Base-by-base conservation (phyloP, 352 stramenopile genomes). In the Globisporangium heterothallicum region DNA sequence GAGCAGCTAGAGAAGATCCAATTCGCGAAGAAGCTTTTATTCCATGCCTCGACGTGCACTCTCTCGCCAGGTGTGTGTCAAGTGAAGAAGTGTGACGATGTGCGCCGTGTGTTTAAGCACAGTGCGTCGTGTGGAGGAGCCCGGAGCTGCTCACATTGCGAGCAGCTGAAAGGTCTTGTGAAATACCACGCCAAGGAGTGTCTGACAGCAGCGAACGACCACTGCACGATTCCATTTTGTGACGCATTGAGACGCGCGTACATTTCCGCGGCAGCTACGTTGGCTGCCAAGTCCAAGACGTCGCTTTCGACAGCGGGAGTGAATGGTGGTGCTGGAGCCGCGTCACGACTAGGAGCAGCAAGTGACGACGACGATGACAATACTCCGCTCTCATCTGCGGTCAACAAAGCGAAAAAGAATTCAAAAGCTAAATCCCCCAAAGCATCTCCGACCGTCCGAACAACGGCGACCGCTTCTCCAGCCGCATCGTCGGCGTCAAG, bases 171-270 rank as follows among this genome's bases (percentile, higher is more conserved):
- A 56, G 83, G 77, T 8, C 61, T 94, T 5, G 84, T 92, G 8
- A 90, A 94, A 34, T 90, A 92, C 38, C 81, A 94, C 49, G 81
- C 78, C 0, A 88, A 88, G 44, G 84, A 92, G 50, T 94, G 84
- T 24, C 34, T 58, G 2, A 66, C 86, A n/a, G 59, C 69, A 0
- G 56, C 79, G 13, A 72, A 58, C 14, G 79, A 92, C 9, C 79
- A 84, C 40, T 94, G 84, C 40, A 72, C 78, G 24, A 94, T 94
- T 51, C 78, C 84, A 4, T 94, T 94, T 44, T 92, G 84, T 41
- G 81, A 94, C 41, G 73, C 61, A 4, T 70, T 94, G 41, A 68
- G 84, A 6, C 75, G 69, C 8, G 68, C 68, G 10, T 86, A 88
- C 48, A 61, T 66, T n/a, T 63, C 74, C n/a, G 68, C 68, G 7